These are phyloP conservation scores for Clarireedia paspali DNA, from an alignment of 2,329 filamentous ascomycete species.

Conservation along the genomic window DNA sequence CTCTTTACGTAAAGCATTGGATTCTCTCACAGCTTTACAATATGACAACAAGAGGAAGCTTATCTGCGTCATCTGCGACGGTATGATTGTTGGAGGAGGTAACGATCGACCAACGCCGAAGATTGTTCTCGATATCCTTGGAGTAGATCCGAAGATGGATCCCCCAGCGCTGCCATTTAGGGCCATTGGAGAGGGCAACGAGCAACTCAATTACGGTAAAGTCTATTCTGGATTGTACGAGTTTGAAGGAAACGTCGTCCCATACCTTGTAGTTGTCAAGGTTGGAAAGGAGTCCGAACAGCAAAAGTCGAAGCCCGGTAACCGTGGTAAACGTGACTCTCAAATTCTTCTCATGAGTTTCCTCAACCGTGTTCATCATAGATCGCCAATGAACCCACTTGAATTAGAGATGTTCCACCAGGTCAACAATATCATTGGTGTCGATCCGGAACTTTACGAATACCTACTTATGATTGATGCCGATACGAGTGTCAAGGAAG, in stretches of 20 bases:
- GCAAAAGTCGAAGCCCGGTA: slow-evolving; percentile 83
- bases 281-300: slow-evolving; percentile 96
- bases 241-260: slow-evolving; percentile 94
- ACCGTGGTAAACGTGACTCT: slow-evolving; percentile 96
- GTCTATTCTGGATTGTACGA: slow-evolving; percentile 98
- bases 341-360: slow-evolving; percentile 96
- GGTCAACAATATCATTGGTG: slow-evolving; percentile 98
- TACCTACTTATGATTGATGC: slow-evolving; percentile 97
- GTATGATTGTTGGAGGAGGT: slow-evolving; percentile 91
- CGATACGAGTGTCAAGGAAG: slow-evolving; percentile 88
- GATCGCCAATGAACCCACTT: slow-evolving; percentile 86
- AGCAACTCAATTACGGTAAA: slow-evolving; percentile 97
- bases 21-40: slow-evolving; percentile 86
- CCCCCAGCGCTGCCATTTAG: slow-evolving; percentile 91
- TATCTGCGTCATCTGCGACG: slow-evolving; percentile 92
- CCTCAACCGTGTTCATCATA: slow-evolving; percentile 94
- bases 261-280: slow-evolving; percentile 93
- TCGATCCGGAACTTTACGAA: slow-evolving; percentile 94
- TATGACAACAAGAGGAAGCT: slow-evolving; percentile 99
- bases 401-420: slow-evolving; percentile 99
- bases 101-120: slow-evolving; percentile 96
- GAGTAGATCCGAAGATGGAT: slow-evolving; percentile 93
- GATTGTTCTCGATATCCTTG: slow-evolving; percentile 94
- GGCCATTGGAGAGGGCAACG: slow-evolving; percentile 78
- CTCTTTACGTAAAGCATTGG: slow-evolving; percentile 82